Conservation (phyloP, 169 alveolate species). For the Eimeria tenella region DNA sequence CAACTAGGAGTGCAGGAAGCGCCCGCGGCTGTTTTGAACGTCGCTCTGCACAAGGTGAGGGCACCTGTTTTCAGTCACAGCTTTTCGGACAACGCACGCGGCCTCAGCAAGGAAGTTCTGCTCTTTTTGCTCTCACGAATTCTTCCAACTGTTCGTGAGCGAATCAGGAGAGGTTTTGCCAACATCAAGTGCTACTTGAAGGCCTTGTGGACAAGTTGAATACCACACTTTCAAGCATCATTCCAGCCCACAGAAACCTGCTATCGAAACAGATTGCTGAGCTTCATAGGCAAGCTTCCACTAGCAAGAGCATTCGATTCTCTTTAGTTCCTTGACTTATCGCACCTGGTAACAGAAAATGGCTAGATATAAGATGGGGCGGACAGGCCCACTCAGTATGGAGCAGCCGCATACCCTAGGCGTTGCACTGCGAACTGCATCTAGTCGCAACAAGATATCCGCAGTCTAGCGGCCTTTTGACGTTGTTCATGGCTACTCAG, state of each 20-base stretch:
- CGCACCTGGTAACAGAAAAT: too few relatives aligned
- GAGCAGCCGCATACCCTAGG: too few relatives aligned
- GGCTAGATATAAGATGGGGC: too few relatives aligned
- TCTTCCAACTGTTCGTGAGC: neutral
- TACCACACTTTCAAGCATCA: slow-evolving; percentile 44
- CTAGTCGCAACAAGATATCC: too few relatives aligned
- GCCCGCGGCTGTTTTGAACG: slow-evolving; percentile 93
- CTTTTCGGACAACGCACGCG: neutral
- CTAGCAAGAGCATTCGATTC: neutral
- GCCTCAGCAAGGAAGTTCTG: too few relatives aligned
- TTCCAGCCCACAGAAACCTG: slow-evolving; percentile 48
- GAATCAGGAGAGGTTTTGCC: slow-evolving; percentile 62
- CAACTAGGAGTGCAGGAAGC: slow-evolving; percentile 93
- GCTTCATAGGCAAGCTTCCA: slow-evolving; percentile 61
- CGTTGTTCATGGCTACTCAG: slow-evolving; percentile 1
- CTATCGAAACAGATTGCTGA: slow-evolving; percentile 58
- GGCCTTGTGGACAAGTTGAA: slow-evolving; percentile 67
- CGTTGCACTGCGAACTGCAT: too few relatives aligned
- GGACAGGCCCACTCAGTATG: too few relatives aligned
- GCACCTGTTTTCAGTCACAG: neutral
- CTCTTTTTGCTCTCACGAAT: neutral
- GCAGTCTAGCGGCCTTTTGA: too few relatives aligned
- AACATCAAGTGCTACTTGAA: slow-evolving; percentile 59
- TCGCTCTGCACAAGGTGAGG: slow-evolving; percentile 94
- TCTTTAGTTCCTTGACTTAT: neutral